These are phyloP conservation scores for Ustilago trichophora DNA, from an alignment of 1,284 basidiomycete genomes.

Conservation along the genomic window DNA sequence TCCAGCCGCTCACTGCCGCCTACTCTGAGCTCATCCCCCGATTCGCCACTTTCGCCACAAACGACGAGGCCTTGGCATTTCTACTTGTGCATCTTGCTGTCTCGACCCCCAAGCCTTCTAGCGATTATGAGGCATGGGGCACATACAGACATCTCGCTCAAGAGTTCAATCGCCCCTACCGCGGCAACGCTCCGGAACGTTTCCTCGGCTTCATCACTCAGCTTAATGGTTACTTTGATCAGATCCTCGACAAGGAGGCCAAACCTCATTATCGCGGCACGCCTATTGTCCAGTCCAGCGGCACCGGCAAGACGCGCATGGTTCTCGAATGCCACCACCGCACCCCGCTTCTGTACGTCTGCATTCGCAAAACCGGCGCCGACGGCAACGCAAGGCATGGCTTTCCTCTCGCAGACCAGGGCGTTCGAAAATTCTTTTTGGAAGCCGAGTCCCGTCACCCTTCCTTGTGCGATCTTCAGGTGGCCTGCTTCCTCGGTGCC, in stretches of 20 bases:
- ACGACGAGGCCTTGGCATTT: too few relatives aligned
- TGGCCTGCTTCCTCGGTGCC: neutral
- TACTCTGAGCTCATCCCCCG: too few relatives aligned
- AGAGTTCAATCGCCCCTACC: neutral
- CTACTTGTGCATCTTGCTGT: too few relatives aligned
- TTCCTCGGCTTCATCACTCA: constrained; percentile 7
- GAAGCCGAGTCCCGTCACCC: neutral
- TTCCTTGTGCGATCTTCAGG: constrained; percentile 1
- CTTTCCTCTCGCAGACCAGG: constrained; percentile 7
- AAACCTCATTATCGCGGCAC: constrained; percentile 6
- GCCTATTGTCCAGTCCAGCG: constrained; percentile 26
- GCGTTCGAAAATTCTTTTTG: constrained; percentile 1
- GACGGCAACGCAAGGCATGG: neutral
- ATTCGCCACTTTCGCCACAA: too few relatives aligned
- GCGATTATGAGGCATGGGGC: too few relatives aligned
- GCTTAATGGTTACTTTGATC: neutral
- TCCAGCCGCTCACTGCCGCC: too few relatives aligned
- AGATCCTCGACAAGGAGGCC: neutral
- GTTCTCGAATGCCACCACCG: constrained; percentile 1
- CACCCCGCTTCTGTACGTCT: constrained; percentile 23
- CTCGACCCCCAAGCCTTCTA: too few relatives aligned
- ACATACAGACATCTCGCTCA: too few relatives aligned
- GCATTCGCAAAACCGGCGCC: neutral
- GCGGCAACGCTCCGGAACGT: constrained; percentile 3
- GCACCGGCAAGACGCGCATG: constrained; percentile 31